Conservation (phyloP, 2,329 filamentous ascomycete genomes). For the Neurospora sp. region DNA sequence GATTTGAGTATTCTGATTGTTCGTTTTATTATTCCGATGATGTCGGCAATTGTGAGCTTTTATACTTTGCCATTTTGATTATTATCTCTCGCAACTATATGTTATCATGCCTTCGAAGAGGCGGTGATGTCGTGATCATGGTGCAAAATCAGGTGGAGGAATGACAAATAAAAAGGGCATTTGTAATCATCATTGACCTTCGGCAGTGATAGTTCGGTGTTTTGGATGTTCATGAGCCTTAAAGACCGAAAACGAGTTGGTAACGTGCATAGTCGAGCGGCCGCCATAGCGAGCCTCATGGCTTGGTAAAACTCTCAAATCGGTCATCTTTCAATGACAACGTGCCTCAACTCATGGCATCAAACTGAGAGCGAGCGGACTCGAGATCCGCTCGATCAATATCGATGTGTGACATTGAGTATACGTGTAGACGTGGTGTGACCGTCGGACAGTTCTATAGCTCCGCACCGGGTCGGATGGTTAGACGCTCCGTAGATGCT, state of each 20-base stretch:
- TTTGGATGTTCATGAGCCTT: neutral
- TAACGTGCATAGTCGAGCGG: neutral
- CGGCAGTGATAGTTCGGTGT: neutral
- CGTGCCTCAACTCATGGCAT: neutral
- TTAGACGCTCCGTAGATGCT: neutral
- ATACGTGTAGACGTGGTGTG: neutral
- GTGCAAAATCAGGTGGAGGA: neutral
- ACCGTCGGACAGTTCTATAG: neutral
- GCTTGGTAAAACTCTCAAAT: neutral
- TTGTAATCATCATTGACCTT: neutral
- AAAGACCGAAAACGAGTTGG: neutral
- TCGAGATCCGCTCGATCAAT: neutral
- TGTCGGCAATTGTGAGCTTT: neutral
- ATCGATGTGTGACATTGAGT: neutral
- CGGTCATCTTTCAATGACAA: neutral
- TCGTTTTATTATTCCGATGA: neutral
- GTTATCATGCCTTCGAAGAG: neutral
- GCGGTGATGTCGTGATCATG: neutral
- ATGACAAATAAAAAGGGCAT: neutral
- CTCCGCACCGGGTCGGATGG: neutral
- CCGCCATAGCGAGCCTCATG: neutral
- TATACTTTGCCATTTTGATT: neutral
- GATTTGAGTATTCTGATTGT: neutral
- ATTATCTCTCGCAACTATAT: neutral
- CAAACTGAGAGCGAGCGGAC: neutral